These are phyloP conservation scores for Russula brevipes DNA, from an alignment of 768 basidiomycete species.

Conservation along the genomic window DNA sequence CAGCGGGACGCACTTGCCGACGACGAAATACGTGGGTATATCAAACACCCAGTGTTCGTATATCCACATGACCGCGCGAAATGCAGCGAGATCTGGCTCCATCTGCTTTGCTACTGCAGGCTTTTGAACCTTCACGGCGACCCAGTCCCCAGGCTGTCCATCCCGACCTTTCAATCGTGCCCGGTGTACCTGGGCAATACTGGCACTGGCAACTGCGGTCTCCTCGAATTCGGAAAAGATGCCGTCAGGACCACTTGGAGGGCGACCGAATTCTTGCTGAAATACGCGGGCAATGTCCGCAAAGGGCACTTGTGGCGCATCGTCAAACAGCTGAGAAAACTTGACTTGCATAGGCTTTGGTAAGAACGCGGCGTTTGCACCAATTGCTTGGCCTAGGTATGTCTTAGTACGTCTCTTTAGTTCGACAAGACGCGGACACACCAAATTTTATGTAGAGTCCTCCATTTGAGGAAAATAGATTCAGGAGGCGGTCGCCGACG, in stretches of 20 bases:
- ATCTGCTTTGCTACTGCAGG: slow-evolving; percentile 82
- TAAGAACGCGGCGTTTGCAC: slow-evolving; percentile 79
- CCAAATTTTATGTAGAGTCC: slow-evolving; percentile 86
- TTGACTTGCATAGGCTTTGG: slow-evolving; percentile 79
- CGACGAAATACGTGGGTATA: slow-evolving; percentile 75
- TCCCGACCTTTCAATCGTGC: slow-evolving; percentile 48
- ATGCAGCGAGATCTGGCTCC: slow-evolving; percentile 75
- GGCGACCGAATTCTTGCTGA: slow-evolving; percentile 58
- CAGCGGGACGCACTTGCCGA: slow-evolving; percentile 42
- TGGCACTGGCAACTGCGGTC: slow-evolving; percentile 76
- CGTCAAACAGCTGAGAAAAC: slow-evolving; percentile 80
- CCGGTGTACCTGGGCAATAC: slow-evolving; percentile 88
- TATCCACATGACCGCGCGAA: slow-evolving; percentile 70
- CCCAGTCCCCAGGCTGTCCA: slow-evolving; percentile 47
- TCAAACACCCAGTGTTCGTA: slow-evolving; percentile 80
- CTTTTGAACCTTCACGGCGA: slow-evolving; percentile 93
- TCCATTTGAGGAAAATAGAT: slow-evolving; percentile 76
- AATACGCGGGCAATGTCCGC: slow-evolving; percentile 64
- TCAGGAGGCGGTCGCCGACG: slow-evolving; percentile 70
- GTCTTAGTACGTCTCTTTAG: slow-evolving; percentile 21
- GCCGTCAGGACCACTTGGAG: slow-evolving; percentile 61
- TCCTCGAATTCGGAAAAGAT: slow-evolving; percentile 78
- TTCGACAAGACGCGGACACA: slow-evolving; percentile 24
- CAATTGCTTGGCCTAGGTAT: slow-evolving; percentile 64
- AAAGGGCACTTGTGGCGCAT: slow-evolving; percentile 81